Evolutionary conservation across 225 moss, liverwort and hornwort genomes (phyloP), one percentile per base, ranked within the genome.

Genomic region (Asterella californica): DNA sequence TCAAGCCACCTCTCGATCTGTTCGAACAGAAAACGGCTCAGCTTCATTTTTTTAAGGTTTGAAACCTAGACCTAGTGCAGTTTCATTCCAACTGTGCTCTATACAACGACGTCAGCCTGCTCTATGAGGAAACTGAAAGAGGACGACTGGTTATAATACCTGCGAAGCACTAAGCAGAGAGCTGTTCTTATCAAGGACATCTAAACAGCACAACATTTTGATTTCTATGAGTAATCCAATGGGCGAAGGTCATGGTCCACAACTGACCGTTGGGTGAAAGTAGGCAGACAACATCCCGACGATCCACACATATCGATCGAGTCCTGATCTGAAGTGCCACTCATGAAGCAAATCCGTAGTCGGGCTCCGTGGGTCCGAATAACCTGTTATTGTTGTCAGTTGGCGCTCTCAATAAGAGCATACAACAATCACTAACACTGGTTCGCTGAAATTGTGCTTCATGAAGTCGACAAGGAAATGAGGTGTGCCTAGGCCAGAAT

Each of bases 301-400:
- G 46, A 99, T 95, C 99, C 99, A 99, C 54, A 99, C 88, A 69
- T 99, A 99, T 70, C 99, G 89, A 82, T 99, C 99, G 62, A 99
- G 83, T 70, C 99, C 99, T 81, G 99, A 90, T 90, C 99, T 88
- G 84, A 99, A 99, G 75, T 99, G 93, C 99, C 99, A 99, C 82
- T 99, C 99, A 74, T 95, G 77, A 27, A 99, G 90, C 78, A 79
- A 82, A 30, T 83, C 79, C n/a, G 81, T 66, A 65, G 88, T 83
- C 46, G 88, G 57, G 2, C 47, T 87, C 22, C 81, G 38, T 50
- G 99, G 99, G 68, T 99, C 92, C 81, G 85, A 83, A 81, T 91
- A 99, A 24, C 87, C 95, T 95, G 89, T 18, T 25, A 36, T 27
- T 59, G 15, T 63, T 49, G 7, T 36, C 25, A 22, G 71, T 60